Evolutionary conservation across 768 basidiomycete genomes (phyloP).

Genomic region (Lactarius akahatsu): DNA sequence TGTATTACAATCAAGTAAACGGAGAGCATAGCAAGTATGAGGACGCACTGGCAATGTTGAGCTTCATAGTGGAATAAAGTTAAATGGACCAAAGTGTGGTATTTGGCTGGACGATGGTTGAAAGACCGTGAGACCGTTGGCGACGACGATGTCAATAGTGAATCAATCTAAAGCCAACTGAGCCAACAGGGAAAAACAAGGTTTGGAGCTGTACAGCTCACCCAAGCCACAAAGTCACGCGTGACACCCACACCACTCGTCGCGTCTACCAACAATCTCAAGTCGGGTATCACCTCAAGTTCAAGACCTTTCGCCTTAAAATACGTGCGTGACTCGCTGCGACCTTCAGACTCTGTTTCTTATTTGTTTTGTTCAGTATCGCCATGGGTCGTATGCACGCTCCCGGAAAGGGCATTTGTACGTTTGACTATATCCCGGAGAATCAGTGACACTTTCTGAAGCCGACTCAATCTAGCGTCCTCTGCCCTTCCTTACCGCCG

Average conservation of each 20-base stretch:
- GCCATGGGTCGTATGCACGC: conserved; percentile 99
- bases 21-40: background rate
- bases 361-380: conserved; percentile 30
- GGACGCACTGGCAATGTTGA: conserved; percentile 92
- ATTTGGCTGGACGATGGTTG: conserved; percentile 34
- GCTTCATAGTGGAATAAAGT: conserved; percentile 70
- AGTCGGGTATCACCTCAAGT: conserved; percentile 26
- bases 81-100: background rate
- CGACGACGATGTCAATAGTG: conserved; percentile 44
- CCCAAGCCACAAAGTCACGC: conserved; percentile 41
- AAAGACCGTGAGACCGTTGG: conserved; percentile 42
- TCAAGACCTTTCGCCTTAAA: conserved; percentile 46
- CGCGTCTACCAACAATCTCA: conserved; percentile 36
- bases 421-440: conserved; percentile 33
- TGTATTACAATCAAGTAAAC: conserved; percentile 33
- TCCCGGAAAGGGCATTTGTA: conserved; percentile 99
- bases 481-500: conserved; percentile 98
- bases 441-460: conserved; percentile 19
- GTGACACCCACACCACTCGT: conserved; percentile 32
- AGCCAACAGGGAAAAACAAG: conserved; percentile 43
- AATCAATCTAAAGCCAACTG: conserved; percentile 29
- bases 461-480: conserved; percentile 51
- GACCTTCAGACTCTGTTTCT: conserved; percentile 24
- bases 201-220: conserved; percentile 62
- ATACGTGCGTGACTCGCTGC: conserved; percentile 36